Conservation (phyloP, 1,139 yeast species). For the Geotrichum reessii region DNA sequence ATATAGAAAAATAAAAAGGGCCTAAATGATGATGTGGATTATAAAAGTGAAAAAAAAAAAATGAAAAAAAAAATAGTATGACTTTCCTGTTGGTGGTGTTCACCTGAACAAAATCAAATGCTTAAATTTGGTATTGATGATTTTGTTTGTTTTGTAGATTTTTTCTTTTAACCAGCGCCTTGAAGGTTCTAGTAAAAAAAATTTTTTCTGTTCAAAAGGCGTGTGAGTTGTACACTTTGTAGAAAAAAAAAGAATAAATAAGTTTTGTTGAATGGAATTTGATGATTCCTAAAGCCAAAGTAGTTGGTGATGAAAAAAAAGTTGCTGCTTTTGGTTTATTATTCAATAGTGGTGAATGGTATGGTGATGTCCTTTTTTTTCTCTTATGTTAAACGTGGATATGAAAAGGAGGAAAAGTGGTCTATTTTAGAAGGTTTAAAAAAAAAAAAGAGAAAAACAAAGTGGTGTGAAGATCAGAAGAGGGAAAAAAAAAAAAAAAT, state of each 20-base stretch:
- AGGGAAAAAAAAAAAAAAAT: not conserved
- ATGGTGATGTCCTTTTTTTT: not conserved
- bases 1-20: not conserved
- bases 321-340: not conserved
- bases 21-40: no score
- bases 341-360: no score
- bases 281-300: not conserved
- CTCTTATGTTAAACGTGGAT: not conserved
- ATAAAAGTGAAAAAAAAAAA: no score
- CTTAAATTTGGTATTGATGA: no score
- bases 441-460: not conserved
- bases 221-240: not conserved
- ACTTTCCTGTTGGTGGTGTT: no score
- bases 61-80: constrained; percentile 5
- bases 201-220: no score
- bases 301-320: not conserved
- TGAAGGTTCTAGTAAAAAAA: no score
- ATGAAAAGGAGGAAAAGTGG: not conserved
- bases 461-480: not conserved
- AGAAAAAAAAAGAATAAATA: not conserved
- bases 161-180: no score
- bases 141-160: no score
- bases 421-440: not conserved
- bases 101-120: no score
- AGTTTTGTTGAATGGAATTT: not conserved